A percentile compares a stretch with the other conserved stretches of the same genome.
phyloP scores from a whole-genome alignment of 2,329 filamentous ascomycete species.

The Rachicladosporium sp. region DNA sequence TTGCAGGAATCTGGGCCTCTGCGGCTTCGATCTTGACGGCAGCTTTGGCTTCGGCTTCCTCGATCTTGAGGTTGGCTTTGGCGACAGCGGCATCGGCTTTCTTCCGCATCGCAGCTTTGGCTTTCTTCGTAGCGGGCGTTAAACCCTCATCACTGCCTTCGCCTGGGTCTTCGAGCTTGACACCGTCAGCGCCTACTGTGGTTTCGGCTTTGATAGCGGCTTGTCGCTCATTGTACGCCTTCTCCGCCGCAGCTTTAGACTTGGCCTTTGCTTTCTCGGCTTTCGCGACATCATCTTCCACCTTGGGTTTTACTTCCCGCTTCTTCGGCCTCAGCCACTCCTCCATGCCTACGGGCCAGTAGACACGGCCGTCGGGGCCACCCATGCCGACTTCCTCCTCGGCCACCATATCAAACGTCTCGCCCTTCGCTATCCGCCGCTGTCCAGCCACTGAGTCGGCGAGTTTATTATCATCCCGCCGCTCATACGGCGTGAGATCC shows the following conservation, averaged over 20 bases:
- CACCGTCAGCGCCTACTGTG: constrained; percentile 2
- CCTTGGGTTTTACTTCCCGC: constrained; percentile 48
- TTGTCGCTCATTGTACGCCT: constrained; percentile 14
- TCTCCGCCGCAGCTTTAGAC: constrained; percentile 21
- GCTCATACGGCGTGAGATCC: constrained; percentile 63
- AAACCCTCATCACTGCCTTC: constrained; percentile 23
- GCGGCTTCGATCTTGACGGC: constrained; percentile 7
- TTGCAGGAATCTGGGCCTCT: constrained; percentile 5
- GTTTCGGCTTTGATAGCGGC: constrained; percentile 13
- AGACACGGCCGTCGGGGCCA: constrained; percentile 66
- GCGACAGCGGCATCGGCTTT: constrained; percentile 12
- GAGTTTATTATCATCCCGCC: constrained; percentile 60
- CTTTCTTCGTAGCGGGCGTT: constrained; percentile 28
- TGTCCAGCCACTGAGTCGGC: constrained; percentile 9
- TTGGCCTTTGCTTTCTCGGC: constrained; percentile 21
- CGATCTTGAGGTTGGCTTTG: constrained; percentile 13
- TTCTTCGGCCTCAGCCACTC: constrained; percentile 80
- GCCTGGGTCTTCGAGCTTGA: constrained; percentile 12
- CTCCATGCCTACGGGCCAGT: constrained; percentile 83
- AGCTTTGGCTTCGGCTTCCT: constrained; percentile 7
- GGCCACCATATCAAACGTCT: constrained; percentile 32
- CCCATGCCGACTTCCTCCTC: constrained; percentile 75
- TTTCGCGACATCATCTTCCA: constrained; percentile 12
- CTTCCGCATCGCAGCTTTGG: constrained; percentile 23
- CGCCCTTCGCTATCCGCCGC: constrained; percentile 6